A percentile compares a stretch with the other conserved stretches of the same genome.
phyloP scores from a whole-genome alignment of 1,284 basidiomycete genomes.

The Cerioporus squamosus region DNA sequence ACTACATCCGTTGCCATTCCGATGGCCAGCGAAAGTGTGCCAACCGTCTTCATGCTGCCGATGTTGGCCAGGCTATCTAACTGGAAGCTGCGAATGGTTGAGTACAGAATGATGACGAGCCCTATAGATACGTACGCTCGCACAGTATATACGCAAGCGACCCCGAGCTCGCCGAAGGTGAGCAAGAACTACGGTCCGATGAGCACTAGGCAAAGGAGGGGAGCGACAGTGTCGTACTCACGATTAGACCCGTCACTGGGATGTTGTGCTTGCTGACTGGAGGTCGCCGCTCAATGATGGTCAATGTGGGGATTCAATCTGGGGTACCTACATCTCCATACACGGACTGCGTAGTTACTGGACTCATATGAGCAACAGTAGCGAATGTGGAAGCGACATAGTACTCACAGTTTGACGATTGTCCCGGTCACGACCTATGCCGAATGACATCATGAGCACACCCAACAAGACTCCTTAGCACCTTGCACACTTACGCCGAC shows the following conservation, averaged over 20 bases:
- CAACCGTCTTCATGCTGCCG: constrained; percentile 40
- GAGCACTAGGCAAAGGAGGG: background rate
- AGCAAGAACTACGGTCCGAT: constrained; percentile 44
- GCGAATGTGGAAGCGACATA: background rate
- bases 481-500: constrained; percentile 51
- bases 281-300: background rate
- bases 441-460: constrained; percentile 4
- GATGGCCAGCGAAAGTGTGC: constrained; percentile 45
- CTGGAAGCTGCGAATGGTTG: constrained; percentile 24
- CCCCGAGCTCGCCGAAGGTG: constrained; percentile 44
- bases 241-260: constrained; percentile 56
- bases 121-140: constrained; percentile 43
- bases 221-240: constrained; percentile 45
- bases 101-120: background rate
- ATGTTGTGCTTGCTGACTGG: constrained; percentile 65
- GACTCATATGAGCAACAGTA: background rate
- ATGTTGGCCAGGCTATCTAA: constrained; percentile 28
- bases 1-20: constrained; percentile 51
- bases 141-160: constrained; percentile 40
- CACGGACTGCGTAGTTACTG: constrained; percentile 66
- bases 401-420: constrained; percentile 64
- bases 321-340: constrained; percentile 65
- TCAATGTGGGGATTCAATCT: background rate
- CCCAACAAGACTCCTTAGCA: background rate
- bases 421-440: constrained; percentile 59